Conservation (phyloP, 1,284 basidiomycete genomes). For the Blastosporella zonata region DNA sequence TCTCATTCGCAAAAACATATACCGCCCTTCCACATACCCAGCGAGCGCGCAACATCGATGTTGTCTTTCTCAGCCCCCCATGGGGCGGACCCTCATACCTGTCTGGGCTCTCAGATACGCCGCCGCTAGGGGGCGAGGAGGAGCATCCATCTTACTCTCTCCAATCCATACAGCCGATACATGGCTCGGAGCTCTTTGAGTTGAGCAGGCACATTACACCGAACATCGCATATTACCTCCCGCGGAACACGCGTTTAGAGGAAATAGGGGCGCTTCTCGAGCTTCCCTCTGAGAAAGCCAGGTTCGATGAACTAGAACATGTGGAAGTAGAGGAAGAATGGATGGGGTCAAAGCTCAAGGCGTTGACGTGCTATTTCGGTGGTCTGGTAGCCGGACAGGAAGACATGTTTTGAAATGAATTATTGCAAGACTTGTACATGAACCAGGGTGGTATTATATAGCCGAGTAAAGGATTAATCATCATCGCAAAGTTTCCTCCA, state of each 20-base stretch:
- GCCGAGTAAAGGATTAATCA: neutral
- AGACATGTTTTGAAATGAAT: conserved; percentile 38
- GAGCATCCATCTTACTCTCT: conserved; percentile 65
- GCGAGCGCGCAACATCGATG: conserved; percentile 13
- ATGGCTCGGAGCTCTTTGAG: conserved; percentile 77
- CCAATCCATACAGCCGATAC: conserved; percentile 72
- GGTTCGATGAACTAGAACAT: conserved; percentile 34
- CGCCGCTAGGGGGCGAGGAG: conserved; percentile 15
- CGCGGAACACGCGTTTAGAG: conserved; percentile 75
- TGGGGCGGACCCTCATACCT: conserved; percentile 87
- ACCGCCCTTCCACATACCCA: conserved; percentile 29
- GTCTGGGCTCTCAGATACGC: conserved; percentile 26
- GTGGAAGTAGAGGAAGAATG: conserved; percentile 88
- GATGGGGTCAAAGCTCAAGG: conserved; percentile 85
- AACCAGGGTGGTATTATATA: no score
- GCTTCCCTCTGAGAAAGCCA: neutral
- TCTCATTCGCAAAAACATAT: conserved; percentile 71
- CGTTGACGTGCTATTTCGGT: conserved; percentile 80
- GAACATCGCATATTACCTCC: conserved; percentile 89
- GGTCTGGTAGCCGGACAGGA: conserved; percentile 69
- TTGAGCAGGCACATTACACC: conserved; percentile 68
- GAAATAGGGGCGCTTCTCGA: conserved; percentile 66
- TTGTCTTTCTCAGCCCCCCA: conserved; percentile 87
- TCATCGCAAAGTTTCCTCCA: neutral
- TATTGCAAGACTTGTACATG: neutral